These are phyloP conservation scores for Blakeslea trispora DNA, from an alignment of 371 early-diverging fungal species.

Conservation along the genomic window DNA sequence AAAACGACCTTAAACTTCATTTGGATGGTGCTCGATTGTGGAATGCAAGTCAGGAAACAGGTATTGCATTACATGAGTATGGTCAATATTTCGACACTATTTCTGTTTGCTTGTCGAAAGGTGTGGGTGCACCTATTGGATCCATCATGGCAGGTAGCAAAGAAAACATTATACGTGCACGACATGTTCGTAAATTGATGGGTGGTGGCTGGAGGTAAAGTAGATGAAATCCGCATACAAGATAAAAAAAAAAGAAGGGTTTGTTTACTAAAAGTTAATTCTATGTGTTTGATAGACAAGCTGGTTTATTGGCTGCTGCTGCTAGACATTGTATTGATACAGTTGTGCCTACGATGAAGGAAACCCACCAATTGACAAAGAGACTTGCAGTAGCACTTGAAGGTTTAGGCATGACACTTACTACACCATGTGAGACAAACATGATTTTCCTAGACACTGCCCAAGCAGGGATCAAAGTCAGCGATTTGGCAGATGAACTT, in stretches of 20 bases:
- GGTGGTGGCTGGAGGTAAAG: constrained; percentile 83
- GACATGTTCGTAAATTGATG: constrained; percentile 82
- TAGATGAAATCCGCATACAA: no score
- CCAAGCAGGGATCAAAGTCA: constrained; percentile 42
- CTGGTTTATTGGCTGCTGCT: constrained; percentile 75
- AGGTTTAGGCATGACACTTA: constrained; percentile 59
- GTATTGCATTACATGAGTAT: constrained; percentile 68
- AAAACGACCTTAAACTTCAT: constrained; percentile 65
- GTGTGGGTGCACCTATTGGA: constrained; percentile 88
- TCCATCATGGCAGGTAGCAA: constrained; percentile 71
- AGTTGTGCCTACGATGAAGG: constrained; percentile 61
- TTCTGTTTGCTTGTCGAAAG: constrained; percentile 88
- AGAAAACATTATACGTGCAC: constrained; percentile 66
- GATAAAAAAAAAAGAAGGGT: no score
- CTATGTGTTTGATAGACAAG: no score
- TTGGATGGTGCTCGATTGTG: constrained; percentile 91
- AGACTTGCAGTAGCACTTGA: constrained; percentile 60
- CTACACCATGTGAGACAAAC: constrained; percentile 80
- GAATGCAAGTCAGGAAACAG: constrained; percentile 79
- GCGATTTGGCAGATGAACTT: constrained; percentile 52
- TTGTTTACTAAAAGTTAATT: no score
- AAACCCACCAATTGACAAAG: constrained; percentile 65
- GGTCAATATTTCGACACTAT: constrained; percentile 76
- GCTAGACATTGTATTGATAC: constrained; percentile 68
- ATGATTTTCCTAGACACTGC: constrained; percentile 77